These are phyloP conservation scores for Candida parachauliodes DNA, from an alignment of 805 yeast species.

Conservation along the genomic window DNA sequence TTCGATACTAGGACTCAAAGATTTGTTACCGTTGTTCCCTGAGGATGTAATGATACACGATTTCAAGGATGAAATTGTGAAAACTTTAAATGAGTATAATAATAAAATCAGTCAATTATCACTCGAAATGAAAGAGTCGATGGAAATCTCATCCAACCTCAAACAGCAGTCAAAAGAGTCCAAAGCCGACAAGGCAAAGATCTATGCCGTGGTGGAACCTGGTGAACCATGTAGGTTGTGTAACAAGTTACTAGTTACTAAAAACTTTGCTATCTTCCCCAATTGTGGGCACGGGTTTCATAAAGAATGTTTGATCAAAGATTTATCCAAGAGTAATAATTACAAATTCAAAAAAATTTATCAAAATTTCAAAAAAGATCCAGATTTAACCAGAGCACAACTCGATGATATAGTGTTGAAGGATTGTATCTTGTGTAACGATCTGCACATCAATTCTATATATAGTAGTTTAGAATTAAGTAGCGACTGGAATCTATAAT, in stretches of 20 bases:
- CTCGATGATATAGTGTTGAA: slow-evolving; percentile 57
- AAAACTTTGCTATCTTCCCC: slow-evolving; percentile 80
- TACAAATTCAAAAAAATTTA: slow-evolving; percentile 62
- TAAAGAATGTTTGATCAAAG: slow-evolving; percentile 75
- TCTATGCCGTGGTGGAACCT: slow-evolving; percentile 69
- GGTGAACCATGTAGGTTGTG: slow-evolving; percentile 81
- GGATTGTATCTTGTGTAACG: slow-evolving; percentile 77
- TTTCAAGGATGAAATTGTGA: slow-evolving; percentile 78
- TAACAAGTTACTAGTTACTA: slow-evolving; percentile 58
- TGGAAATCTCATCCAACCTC: slow-evolving; percentile 55
- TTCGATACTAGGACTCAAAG: slow-evolving; percentile 62
- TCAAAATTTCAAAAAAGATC: slow-evolving; percentile 47
- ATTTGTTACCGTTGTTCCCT: slow-evolving; percentile 79
- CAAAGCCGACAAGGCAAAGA: slow-evolving; percentile 29
- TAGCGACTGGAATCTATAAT: slow-evolving; percentile 5
- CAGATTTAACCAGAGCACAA: slow-evolving; percentile 39
- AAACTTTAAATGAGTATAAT: slow-evolving; percentile 73
- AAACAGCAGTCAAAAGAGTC: slow-evolving; percentile 53
- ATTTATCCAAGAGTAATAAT: slow-evolving; percentile 55
- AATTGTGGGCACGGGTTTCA: slow-evolving; percentile 85
- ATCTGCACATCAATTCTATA: slow-evolving; percentile 61
- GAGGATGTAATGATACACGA: slow-evolving; percentile 78
- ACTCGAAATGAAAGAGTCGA: slow-evolving; percentile 71
- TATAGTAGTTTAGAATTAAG: slow-evolving; percentile 50
- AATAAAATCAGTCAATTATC: slow-evolving; percentile 60